Evolutionary conservation across 1,139 yeast species (phyloP).

Genomic region (Yamadazyma jaroonii): DNA sequence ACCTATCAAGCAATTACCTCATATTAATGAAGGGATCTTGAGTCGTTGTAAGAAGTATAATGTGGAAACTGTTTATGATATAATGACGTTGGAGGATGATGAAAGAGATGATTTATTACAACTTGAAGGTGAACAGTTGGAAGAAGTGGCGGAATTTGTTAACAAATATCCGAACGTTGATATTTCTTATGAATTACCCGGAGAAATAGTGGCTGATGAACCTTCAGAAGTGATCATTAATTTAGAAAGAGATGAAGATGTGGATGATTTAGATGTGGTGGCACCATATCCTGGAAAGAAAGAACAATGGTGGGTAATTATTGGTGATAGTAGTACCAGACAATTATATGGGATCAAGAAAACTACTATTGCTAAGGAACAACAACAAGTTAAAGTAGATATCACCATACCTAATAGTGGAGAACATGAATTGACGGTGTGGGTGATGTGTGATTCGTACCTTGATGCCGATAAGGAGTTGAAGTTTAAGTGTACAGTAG

Average conservation of each 20-base stretch:
- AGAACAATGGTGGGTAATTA: conserved; percentile 84
- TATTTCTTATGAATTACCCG: conserved; percentile 49
- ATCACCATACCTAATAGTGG: conserved; percentile 65
- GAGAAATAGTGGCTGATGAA: conserved; percentile 45
- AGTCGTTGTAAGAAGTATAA: conserved; percentile 53
- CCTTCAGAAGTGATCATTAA: conserved; percentile 48
- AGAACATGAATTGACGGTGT: conserved; percentile 56
- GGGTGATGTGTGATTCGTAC: conserved; percentile 92
- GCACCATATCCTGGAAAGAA: conserved; percentile 60
- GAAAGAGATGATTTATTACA: conserved; percentile 65
- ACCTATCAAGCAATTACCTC: conserved; percentile 81
- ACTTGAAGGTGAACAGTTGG: conserved; percentile 48
- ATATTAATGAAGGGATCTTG: conserved; percentile 51
- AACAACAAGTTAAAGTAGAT: conserved; percentile 51
- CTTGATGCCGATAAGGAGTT: conserved; percentile 88
- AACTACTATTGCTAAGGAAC: conserved; percentile 51
- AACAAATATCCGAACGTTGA: conserved; percentile 89
- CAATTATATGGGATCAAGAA: conserved; percentile 76
- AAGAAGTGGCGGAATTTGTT: conserved; percentile 79
- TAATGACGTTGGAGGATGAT: conserved; percentile 82
- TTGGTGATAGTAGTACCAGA: conserved; percentile 62
- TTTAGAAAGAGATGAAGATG: conserved; percentile 71
- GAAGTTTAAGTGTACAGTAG: too few species aligned
- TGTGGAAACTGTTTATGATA: conserved; percentile 75
- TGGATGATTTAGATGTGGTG: conserved; percentile 62